Evolutionary conservation across 1,284 basidiomycete species (phyloP), one percentile per base, ranked within the genome.

Genomic region (Ganoderma resinaceum): DNA sequence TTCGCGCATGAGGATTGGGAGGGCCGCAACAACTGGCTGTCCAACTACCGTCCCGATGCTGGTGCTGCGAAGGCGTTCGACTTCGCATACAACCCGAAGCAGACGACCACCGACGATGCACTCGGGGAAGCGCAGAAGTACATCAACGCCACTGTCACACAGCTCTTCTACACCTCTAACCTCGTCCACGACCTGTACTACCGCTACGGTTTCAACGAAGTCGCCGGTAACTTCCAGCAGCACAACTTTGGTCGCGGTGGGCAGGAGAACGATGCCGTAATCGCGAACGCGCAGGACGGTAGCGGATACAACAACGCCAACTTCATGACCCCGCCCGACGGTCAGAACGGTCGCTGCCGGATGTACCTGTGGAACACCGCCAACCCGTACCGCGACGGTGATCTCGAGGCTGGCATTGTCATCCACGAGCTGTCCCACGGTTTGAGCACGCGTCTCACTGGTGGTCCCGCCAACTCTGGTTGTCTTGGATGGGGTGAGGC

Each of bases 281-380:
- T 98, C 72, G 91, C 95, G 65, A 97, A 97, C 76, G 96, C 97
- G 1, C 96, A 98, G 81, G 96, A 98, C 76, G 96, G 96, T 55
- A 93, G 90, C 29, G 96, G 96, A 3, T 96, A 89, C 82, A 96
- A 97, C 86, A 95, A 95, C 72, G 93, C 92, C 57, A 92, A 93
- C 82, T 92, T 93, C 80, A 92, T 92, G 91, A 93, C 91, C 0
- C 92, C 92, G 67, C 92, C 92, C 65, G 92, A 87, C 66, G 86
- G 84, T 57, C 89, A 90, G 83, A 90, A 92, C 75, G 94, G 94
- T 11, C 91, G 95, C 68, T 96, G 97, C 93, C 88, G 97, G 74
- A 98, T 98, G 97, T 98, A 97, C 83, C 84, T 96, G 58, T 98
- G 97, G 97, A 93, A 95, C 81, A 95, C 94, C 0, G 92, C 90